Conservation (phyloP, 306 rosid genomes). For the Oemleria cerasiformis region DNA sequence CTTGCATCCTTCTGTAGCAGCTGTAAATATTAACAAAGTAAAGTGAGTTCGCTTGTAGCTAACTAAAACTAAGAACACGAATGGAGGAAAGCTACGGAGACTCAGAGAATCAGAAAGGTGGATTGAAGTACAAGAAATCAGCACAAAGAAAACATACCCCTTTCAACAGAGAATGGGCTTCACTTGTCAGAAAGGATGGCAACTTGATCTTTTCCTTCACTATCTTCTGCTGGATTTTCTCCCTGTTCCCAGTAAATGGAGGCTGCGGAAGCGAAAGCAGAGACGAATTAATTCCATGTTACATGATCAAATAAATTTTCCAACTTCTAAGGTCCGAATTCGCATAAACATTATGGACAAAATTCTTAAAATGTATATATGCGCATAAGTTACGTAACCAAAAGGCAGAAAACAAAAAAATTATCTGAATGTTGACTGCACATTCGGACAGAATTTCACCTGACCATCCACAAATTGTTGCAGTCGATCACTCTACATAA, state of each 20-base stretch:
- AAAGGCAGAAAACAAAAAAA: neutral
- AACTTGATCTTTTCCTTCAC: slow-evolving; percentile 87
- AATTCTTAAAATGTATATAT: neutral
- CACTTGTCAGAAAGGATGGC: slow-evolving; percentile 84
- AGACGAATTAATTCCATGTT: slow-evolving; percentile 11
- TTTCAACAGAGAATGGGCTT: slow-evolving; percentile 88
- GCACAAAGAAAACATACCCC: slow-evolving; percentile 44
- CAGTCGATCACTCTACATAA: neutral
- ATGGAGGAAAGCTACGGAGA: slow-evolving; percentile 6
- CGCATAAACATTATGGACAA: neutral
- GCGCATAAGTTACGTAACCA: neutral
- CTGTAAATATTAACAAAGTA: slow-evolving; percentile 36
- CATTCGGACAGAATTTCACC: neutral
- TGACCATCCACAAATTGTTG: neutral
- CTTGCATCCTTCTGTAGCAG: slow-evolving; percentile 68
- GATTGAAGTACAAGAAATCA: neutral
- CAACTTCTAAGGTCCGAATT: neutral
- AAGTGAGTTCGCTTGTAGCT: slow-evolving; percentile 4
- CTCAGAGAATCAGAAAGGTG: neutral
- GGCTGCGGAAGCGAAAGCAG: slow-evolving; percentile 58
- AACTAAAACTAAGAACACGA: neutral
- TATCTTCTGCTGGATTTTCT: slow-evolving; percentile 82
- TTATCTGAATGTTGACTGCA: neutral
- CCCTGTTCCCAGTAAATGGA: slow-evolving; percentile 81
- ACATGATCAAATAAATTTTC: neutral